Evolutionary conservation across 2,329 filamentous ascomycete genomes (phyloP).

Genomic region (Bipolaris bicolor): DNA sequence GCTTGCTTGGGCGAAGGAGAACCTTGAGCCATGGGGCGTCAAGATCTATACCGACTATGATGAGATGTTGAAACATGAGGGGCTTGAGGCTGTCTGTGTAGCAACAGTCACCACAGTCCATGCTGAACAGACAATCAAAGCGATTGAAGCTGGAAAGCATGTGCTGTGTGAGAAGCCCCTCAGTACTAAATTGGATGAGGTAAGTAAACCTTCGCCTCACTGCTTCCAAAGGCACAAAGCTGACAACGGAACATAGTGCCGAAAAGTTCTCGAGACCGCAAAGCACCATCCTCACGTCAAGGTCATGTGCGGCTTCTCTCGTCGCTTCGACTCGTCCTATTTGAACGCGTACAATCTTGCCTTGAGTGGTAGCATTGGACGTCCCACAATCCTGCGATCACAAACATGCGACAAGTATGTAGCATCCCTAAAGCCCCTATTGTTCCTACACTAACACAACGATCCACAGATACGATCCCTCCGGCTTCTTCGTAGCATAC

Average conservation of each 20-base stretch:
- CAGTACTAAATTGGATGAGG: slow-evolving; percentile 64
- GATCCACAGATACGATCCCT: slow-evolving; percentile 57
- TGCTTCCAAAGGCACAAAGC: not conserved
- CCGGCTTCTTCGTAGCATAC: slow-evolving; percentile 72
- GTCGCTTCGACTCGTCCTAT: slow-evolving; percentile 71
- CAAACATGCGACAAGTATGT: slow-evolving; percentile 68
- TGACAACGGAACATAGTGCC: slow-evolving; percentile 47
- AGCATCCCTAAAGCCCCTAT: not conserved
- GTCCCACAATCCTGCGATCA: slow-evolving; percentile 65
- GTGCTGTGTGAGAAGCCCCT: slow-evolving; percentile 67
- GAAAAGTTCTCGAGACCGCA: slow-evolving; percentile 65
- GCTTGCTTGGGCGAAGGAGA: slow-evolving; percentile 56
- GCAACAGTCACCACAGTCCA: slow-evolving; percentile 63
- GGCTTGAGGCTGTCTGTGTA: slow-evolving; percentile 62
- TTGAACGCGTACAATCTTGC: slow-evolving; percentile 63
- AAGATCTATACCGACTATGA: slow-evolving; percentile 62
- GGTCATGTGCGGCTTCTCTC: slow-evolving; percentile 70
- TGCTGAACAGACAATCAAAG: slow-evolving; percentile 63
- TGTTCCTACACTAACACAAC: not conserved
- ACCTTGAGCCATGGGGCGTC: slow-evolving; percentile 60
- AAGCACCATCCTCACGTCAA: slow-evolving; percentile 63
- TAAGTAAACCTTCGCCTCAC: slow-evolving; percentile 44
- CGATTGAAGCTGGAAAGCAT: slow-evolving; percentile 61
- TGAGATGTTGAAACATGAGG: slow-evolving; percentile 62
- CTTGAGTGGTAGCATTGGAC: slow-evolving; percentile 62